Base-by-base conservation (phyloP, 2,329 filamentous ascomycete species). In the Alternaria metachromatica region DNA sequence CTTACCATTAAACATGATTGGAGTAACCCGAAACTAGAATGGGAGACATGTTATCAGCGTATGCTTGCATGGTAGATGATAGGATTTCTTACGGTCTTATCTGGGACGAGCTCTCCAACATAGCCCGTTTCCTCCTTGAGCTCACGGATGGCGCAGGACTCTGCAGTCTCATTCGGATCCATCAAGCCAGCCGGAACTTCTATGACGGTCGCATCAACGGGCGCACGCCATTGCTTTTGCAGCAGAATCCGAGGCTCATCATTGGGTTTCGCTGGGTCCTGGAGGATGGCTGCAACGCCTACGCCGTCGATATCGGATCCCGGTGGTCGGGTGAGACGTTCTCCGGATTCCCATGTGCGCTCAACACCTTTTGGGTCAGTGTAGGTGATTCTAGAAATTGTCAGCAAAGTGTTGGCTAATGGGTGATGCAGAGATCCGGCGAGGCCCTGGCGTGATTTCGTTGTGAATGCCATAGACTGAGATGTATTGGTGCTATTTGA, bases 331-430 rank as follows among this genome's bases (percentile, higher is more conserved):
- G 90, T 93, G 28, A 85, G 85, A n/a, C 91, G 87, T 78, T 92
- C 89, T 15, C 89, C 89, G 1, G 89, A 90, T 75, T 94, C 91
- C 91, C 91, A 93, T 28, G 86, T 87, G 56, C 90, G 85, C 1
- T 82, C 77, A 15, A 82, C 81, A 68, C 87, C 88, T 33, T 85
- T 83, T 20, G 88, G 86, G 72, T 93, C 91, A 59, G 83, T 82
- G 77, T 93, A 94, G 33, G 80, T 81, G n/a, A 72, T 80, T 56
- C 80, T 81, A 43, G 6, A 10, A 37, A 23, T 12, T n/a, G 28
- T 6, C 10, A 48, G 60, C 68, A 53, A 65, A 53, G 9, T 63
- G 37, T 41, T 18, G 37, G 9, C 37, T 41, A 2, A 18, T 41
- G n/a, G 1, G 0, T 37, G 53, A 18, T 6, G 18, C 28, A 41